Evolutionary conservation across 2,329 filamentous ascomycete species (phyloP), one percentile per base, ranked within the genome.

Genomic region (Penicillium fuscoglaucum): DNA sequence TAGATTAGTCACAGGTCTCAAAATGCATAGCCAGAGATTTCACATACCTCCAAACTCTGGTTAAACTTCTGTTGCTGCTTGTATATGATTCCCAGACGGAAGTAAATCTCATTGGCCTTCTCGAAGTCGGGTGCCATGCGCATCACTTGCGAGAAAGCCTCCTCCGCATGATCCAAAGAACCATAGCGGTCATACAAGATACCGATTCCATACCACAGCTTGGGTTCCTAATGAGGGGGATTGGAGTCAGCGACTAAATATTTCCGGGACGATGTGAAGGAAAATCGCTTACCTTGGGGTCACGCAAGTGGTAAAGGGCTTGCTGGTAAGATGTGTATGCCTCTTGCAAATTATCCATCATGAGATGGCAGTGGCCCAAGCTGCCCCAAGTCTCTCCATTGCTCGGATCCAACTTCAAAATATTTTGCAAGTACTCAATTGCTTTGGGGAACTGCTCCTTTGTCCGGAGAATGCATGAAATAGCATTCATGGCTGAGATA

Each of bases 31-130:
- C 6, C 45, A 57, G 40, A 43, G 19, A n/a, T 26, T 19, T 52
- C 17, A 75, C 81, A 69, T 81, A 96, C 93, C 78, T 98, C 95
- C 46, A 98, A 82, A 81, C 93, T 97, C 72, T 96, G 89, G 52
- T 83, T 82, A 74, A 93, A 99, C 75, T 98, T 98, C 61, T 93
- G 89, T 73, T 98, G 95, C 71, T 98, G 93, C 76, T 99, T 99
- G 81, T 98, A 98, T 65, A 99, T 98, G 79, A 99, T 99, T n/a
- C 95, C 95, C 9, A 99, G 84, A 29, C 95, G 87, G 78, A 99
- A 99, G 76, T 98, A 99, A 54, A 99, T 98, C 75, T 99, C 95
- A 71, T 98, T 98, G 57, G 93, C 93, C 83, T 99, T 99, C 72
- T 99, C 95, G 67, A 98, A 98, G 68, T 92, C 89, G 5, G 93